Conservation (phyloP, 139 green algal species). For the Chlorella sp. region DNA sequence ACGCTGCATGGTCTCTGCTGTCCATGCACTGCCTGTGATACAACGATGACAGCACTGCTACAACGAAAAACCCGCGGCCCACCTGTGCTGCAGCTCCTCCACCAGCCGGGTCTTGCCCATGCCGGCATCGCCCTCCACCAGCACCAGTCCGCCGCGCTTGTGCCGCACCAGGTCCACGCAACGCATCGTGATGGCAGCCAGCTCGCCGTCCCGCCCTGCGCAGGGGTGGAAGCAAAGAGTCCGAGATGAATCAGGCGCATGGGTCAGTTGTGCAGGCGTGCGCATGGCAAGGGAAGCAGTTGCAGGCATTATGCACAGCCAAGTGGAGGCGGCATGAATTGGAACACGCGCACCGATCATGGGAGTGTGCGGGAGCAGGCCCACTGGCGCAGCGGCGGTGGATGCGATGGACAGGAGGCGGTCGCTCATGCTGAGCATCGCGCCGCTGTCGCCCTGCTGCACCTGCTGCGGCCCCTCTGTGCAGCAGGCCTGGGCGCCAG, state of each 20-base stretch:
- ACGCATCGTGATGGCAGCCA: slow-evolving; percentile 40
- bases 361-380: neutral
- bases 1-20: neutral
- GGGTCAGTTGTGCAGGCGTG: neutral
- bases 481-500: neutral
- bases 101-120: slow-evolving; percentile 79
- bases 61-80: neutral
- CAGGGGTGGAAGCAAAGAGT: neutral
- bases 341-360: slow-evolving; percentile 20
- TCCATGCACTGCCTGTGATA: too few relatives aligned
- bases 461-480: neutral
- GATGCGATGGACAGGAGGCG: slow-evolving; percentile 6
- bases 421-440: neutral
- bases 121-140: slow-evolving; percentile 74
- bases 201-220: slow-evolving; percentile 43
- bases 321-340: neutral
- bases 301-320: neutral
- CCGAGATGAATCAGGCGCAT: neutral
- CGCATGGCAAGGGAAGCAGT: neutral
- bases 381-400: neutral
- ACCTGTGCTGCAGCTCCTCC: slow-evolving; percentile 63
- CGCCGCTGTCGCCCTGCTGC: neutral
- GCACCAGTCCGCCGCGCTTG: slow-evolving; percentile 56
- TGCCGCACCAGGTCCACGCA: slow-evolving; percentile 49
- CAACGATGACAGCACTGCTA: too few relatives aligned